Percentiles rank a stretch among this genome's conserved stretches.
phyloP scores from a whole-genome alignment of 2,329 filamentous ascomycete genomes.

The Verruconis gallopava region DNA sequence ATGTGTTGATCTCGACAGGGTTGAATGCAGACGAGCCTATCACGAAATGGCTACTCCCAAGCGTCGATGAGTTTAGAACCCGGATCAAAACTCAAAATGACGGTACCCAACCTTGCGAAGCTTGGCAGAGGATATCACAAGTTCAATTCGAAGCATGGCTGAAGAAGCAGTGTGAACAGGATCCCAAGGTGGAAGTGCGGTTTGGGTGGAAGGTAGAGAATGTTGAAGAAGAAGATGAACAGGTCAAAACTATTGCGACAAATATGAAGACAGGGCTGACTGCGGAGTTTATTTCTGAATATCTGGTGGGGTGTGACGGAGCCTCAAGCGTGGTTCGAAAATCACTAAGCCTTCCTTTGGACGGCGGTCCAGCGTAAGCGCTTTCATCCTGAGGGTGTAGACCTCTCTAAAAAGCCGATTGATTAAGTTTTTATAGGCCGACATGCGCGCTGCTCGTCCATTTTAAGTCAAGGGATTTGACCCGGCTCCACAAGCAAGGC shows the following conservation, averaged over 20 bases:
- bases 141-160: constrained; percentile 25
- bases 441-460: constrained; percentile 18
- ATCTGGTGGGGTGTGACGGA: constrained; percentile 21
- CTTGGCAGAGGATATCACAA: constrained; percentile 22
- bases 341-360: constrained; percentile 15
- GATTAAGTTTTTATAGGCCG: too few species aligned
- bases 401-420: too few species aligned
- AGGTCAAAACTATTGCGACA: constrained; percentile 13
- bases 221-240: constrained; percentile 13
- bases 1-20: background rate
- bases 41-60: background rate
- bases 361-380: constrained; percentile 18
- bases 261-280: constrained; percentile 13
- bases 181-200: constrained; percentile 16
- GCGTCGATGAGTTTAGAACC: background rate
- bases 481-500: constrained; percentile 15
- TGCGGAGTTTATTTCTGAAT: constrained; percentile 14
- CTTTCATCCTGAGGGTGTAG: background rate
- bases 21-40: background rate
- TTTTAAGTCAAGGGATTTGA: constrained; percentile 21
- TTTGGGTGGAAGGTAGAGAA: constrained; percentile 19
- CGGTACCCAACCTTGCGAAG: constrained; percentile 19
- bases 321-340: constrained; percentile 17
- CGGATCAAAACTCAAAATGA: background rate
- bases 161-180: constrained; percentile 14